Conservation (phyloP, 2,329 filamentous ascomycete species). For the Coniochaeta sp. region DNA sequence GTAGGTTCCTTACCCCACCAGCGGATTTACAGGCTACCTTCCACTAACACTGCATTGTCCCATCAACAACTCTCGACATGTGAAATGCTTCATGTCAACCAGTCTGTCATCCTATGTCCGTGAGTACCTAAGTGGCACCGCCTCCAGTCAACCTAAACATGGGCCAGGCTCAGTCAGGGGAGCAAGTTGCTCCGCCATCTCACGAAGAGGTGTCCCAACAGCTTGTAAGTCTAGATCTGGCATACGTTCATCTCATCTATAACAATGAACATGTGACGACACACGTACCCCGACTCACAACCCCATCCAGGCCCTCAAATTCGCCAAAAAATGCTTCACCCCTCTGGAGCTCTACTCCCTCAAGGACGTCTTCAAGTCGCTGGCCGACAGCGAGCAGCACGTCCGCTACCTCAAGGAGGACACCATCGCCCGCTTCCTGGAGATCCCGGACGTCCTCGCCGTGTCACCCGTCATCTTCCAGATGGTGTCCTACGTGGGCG, state of each 20-base stretch:
- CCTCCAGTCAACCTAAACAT: slow-evolving; percentile 25
- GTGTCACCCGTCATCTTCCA: slow-evolving; percentile 65
- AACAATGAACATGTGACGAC: background rate
- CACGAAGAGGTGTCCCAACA: slow-evolving; percentile 44
- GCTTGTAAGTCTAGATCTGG: slow-evolving; percentile 32
- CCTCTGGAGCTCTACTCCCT: slow-evolving; percentile 67
- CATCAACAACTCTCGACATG: background rate
- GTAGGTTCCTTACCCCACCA: background rate
- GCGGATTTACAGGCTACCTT: no score
- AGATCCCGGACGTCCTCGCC: slow-evolving; percentile 62
- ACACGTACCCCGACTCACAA: no score
- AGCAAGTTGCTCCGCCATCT: slow-evolving; percentile 34
- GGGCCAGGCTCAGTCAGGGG: slow-evolving; percentile 45
- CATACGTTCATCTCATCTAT: background rate
- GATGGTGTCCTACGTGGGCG: slow-evolving; percentile 63
- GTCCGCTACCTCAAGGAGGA: slow-evolving; percentile 63
- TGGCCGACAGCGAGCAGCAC: slow-evolving; percentile 57
- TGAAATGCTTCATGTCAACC: background rate
- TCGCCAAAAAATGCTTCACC: slow-evolving; percentile 64
- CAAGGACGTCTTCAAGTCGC: slow-evolving; percentile 63
- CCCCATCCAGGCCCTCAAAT: slow-evolving; percentile 45
- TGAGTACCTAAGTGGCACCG: background rate
- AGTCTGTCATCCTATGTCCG: background rate
- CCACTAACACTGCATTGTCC: background rate
- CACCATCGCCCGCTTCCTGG: slow-evolving; percentile 64